Conservation (phyloP, 2,329 filamentous ascomycete genomes). For the Podosphaera fusca region DNA sequence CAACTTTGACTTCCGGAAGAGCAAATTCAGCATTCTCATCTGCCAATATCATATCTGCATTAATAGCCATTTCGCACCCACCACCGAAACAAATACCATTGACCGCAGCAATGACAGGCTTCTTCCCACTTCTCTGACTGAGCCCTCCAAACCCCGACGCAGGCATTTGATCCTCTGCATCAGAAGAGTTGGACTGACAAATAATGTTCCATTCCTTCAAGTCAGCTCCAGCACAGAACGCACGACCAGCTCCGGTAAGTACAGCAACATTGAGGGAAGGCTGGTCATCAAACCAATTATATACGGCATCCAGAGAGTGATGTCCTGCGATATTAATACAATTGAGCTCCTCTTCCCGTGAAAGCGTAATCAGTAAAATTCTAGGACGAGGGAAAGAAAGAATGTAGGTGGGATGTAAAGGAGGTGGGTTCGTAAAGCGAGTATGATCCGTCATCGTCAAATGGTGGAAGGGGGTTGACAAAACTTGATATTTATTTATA, state of each 20-base stretch:
- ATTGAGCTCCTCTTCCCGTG: constrained; percentile 34
- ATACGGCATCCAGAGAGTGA: constrained; percentile 23
- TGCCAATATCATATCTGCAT: constrained; percentile 50
- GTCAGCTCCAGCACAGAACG: constrained; percentile 47
- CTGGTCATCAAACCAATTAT: constrained; percentile 39
- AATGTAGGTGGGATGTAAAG: constrained; percentile 4
- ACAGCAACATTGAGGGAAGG: constrained; percentile 33
- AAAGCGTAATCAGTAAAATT: constrained; percentile 35
- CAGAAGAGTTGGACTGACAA: constrained; percentile 15
- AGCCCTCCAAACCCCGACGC: constrained; percentile 39
- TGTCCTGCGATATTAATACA: constrained; percentile 21
- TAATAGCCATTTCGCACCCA: constrained; percentile 53
- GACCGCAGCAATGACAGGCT: constrained; percentile 55
- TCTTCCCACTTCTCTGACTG: constrained; percentile 41
- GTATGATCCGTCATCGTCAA: neutral
- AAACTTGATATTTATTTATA: too few relatives aligned
- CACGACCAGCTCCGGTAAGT: constrained; percentile 36
- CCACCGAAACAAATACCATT: constrained; percentile 56
- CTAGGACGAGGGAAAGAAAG: constrained; percentile 29
- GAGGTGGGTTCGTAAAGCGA: constrained; percentile 8
- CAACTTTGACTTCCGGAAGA: constrained; percentile 47
- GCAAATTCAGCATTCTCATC: constrained; percentile 34
- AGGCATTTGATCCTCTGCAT: constrained; percentile 6
- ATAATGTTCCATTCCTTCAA: constrained; percentile 38
- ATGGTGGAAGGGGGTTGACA: too few relatives aligned